These are phyloP conservation scores for Chytridiales sp. DNA, from an alignment of 371 early-diverging fungal genomes.

Conservation along the genomic window DNA sequence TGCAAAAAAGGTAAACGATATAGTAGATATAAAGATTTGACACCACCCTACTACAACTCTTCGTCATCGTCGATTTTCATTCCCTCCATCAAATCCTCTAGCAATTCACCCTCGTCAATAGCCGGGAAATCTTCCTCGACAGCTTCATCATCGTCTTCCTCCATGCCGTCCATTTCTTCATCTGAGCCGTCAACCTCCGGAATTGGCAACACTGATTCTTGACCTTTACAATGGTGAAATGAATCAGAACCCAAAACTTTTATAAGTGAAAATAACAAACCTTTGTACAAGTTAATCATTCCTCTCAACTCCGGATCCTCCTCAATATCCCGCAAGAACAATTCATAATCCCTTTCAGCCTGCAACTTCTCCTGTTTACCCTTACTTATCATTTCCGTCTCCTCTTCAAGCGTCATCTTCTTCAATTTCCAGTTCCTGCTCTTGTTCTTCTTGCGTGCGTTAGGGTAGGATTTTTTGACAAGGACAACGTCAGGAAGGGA, in stretches of 20 bases:
- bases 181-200: constrained; percentile 15
- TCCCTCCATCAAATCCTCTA: constrained; percentile 75
- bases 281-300: constrained; percentile 89
- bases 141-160: constrained; percentile 67
- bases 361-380: constrained; percentile 45
- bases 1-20: too few species aligned
- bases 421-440: constrained; percentile 89
- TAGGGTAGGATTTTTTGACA: constrained; percentile 88
- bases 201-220: not conserved
- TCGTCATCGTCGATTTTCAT: constrained; percentile 44
- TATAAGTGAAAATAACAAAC: constrained; percentile 13
- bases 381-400: constrained; percentile 61
- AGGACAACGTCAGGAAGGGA: constrained; percentile 81
- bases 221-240: constrained; percentile 6
- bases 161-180: constrained; percentile 50
- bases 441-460: constrained; percentile 81
- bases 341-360: constrained; percentile 70
- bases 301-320: constrained; percentile 94
- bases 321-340: constrained; percentile 93
- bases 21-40: too few species aligned
- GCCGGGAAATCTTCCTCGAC: constrained; percentile 91
- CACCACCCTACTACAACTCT: too few species aligned
- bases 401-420: constrained; percentile 82
- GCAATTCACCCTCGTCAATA: constrained; percentile 82
- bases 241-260: not conserved